phyloP scores from a whole-genome alignment of 2,329 filamentous ascomycete genomes.

The Penicillium sp. region DNA sequence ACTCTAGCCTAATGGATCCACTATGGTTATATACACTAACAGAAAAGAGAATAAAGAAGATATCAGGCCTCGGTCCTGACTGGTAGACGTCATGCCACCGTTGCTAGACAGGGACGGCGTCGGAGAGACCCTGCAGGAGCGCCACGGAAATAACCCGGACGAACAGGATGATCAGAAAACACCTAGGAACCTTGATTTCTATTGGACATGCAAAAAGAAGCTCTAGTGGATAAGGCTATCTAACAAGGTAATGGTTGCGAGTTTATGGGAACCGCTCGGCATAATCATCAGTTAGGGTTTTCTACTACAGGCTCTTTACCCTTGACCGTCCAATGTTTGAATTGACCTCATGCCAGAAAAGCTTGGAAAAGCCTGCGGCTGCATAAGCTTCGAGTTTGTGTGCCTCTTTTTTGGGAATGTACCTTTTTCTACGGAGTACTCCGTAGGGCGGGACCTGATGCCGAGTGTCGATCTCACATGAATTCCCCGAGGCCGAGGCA shows the following conservation, averaged over 20 bases:
- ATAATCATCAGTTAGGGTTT: neutral
- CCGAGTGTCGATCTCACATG: slow-evolving; percentile 24
- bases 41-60: neutral
- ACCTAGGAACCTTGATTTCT: neutral
- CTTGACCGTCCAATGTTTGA: neutral
- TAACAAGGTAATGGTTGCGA: neutral
- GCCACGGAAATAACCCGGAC: slow-evolving; percentile 7
- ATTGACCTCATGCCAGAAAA: neutral
- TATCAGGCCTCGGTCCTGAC: slow-evolving; percentile 1
- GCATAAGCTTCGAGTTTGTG: neutral
- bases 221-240: neutral
- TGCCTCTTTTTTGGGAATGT: neutral
- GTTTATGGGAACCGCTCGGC: neutral
- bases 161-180: slow-evolving; percentile 5
- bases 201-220: neutral
- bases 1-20: slow-evolving; percentile 7
- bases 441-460: slow-evolving; percentile 5
- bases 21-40: slow-evolving; percentile 5
- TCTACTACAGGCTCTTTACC: neutral
- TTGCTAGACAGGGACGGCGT: neutral
- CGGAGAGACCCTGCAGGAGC: slow-evolving; percentile 9
- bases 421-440: neutral
- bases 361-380: neutral
- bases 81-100: slow-evolving; percentile 10
- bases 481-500: slow-evolving; percentile 3